Percentiles rank a stretch among this genome's conserved stretches.
Conservation (phyloP, 164 flowering plant species). For the Vitis cinerea region DNA sequence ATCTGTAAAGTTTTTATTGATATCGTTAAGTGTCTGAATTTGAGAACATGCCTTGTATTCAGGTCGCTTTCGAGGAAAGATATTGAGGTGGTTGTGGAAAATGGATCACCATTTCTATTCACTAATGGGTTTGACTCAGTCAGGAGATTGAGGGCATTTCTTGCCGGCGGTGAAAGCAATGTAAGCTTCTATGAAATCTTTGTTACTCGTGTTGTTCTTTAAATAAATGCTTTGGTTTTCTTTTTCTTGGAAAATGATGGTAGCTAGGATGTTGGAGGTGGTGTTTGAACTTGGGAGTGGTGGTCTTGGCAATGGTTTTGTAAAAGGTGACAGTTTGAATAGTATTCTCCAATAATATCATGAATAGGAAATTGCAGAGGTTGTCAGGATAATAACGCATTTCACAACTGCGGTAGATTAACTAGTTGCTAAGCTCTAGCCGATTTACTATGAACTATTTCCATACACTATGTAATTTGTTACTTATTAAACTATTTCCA, state of each 20-base stretch:
- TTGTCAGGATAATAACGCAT: no score
- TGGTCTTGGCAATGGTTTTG: no score
- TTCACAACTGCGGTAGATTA: no score
- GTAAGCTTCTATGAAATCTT: slow-evolving; percentile 34
- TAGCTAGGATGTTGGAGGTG: not conserved
- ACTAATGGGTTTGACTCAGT: slow-evolving; percentile 39
- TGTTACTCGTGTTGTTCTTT: not conserved
- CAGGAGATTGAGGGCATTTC: slow-evolving; percentile 51
- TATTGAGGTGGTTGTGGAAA: slow-evolving; percentile 61
- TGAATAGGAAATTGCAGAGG: no score
- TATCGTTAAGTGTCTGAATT: not conserved
- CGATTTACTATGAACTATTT: no score
- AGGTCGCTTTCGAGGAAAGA: slow-evolving; percentile 69
- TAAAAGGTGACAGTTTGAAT: no score
- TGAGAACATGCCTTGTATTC: not conserved
- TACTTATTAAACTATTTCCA: no score
- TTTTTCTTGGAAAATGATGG: not conserved
- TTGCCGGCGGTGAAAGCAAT: slow-evolving; percentile 28
- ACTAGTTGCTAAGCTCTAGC: no score
- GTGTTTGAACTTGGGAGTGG: no score
- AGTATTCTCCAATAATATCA: no score
- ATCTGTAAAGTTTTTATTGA: not conserved
- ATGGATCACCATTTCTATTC: slow-evolving; percentile 69
- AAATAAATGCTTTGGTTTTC: not conserved
- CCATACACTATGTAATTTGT: no score